Percentiles rank a stretch among this genome's conserved stretches.
Conservation (phyloP, 495 filamentous ascomycete species). For the Bacidia rubella region DNA sequence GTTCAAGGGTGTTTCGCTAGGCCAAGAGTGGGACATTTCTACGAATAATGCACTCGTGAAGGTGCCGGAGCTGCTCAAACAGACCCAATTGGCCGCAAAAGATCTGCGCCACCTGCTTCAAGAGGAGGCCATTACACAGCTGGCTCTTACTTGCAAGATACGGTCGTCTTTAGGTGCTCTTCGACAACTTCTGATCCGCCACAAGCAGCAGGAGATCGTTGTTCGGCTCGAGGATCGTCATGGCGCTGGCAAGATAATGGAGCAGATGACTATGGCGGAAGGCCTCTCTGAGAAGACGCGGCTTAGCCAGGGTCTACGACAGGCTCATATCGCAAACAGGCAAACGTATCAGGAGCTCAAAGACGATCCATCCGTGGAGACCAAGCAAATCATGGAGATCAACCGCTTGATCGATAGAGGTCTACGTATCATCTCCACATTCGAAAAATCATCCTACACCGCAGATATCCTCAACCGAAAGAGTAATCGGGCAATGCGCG, state of each 20-base stretch:
- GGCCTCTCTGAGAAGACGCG: neutral
- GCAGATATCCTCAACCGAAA: constrained; percentile 20
- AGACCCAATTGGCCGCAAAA: neutral
- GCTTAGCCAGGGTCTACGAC: constrained; percentile 7
- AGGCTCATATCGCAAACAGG: constrained; percentile 12
- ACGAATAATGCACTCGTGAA: constrained; percentile 6
- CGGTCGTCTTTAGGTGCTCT: constrained; percentile 1
- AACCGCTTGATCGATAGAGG: constrained; percentile 20
- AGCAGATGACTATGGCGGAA: constrained; percentile 1
- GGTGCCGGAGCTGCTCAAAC: constrained; percentile 3
- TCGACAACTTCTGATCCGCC: constrained; percentile 6
- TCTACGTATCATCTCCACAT: constrained; percentile 13
- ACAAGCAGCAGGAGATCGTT: constrained; percentile 9
- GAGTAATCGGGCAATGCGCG: constrained; percentile 20
- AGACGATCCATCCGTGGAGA: constrained; percentile 8
- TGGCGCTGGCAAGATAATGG: constrained; percentile 11
- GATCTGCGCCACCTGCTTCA: constrained; percentile 6
- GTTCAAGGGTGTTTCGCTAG: constrained; percentile 4
- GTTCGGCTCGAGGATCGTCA: constrained; percentile 12
- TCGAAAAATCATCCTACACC: constrained; percentile 16
- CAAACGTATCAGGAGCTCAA: constrained; percentile 1
- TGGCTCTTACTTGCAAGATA: constrained; percentile 12
- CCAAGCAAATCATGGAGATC: constrained; percentile 10
- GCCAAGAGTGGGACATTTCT: neutral
- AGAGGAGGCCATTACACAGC: constrained; percentile 9